Conservation (phyloP, 2,329 filamentous ascomycete genomes). For the Paraphaeosphaeria minitans region DNA sequence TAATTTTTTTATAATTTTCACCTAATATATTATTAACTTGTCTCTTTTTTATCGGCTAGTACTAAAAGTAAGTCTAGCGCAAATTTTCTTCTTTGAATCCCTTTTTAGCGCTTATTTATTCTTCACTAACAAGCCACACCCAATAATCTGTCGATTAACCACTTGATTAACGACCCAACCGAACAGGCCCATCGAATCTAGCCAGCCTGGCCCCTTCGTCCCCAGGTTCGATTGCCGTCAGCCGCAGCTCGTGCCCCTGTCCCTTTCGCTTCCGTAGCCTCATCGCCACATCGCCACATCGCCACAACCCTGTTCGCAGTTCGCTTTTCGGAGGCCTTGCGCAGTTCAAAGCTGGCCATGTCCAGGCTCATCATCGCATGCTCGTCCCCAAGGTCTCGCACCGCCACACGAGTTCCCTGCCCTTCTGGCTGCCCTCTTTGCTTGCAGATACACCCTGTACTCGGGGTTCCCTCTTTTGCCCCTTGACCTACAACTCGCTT, state of each 20-base stretch:
- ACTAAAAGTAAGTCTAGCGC: too few relatives aligned
- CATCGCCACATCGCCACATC: background rate
- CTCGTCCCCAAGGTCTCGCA: background rate
- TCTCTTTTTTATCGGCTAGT: too few relatives aligned
- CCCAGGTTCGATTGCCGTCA: slow-evolving; percentile 5
- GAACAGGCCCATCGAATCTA: too few relatives aligned
- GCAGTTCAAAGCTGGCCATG: background rate
- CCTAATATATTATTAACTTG: too few relatives aligned
- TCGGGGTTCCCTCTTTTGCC: background rate
- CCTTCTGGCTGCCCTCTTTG: background rate
- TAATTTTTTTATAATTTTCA: too few relatives aligned
- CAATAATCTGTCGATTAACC: too few relatives aligned
- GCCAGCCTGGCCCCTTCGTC: background rate
- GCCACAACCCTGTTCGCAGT: background rate
- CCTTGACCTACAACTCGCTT: background rate
- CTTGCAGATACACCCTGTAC: background rate
- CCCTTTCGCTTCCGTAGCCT: slow-evolving; percentile 5
- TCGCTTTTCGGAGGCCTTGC: background rate
- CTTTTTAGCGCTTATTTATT: too few relatives aligned
- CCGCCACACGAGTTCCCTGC: background rate
- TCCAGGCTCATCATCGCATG: background rate
- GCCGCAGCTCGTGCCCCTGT: slow-evolving; percentile 5
- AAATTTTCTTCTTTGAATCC: too few relatives aligned
- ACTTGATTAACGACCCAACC: too few relatives aligned
- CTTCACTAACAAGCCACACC: too few relatives aligned